Percentiles rank a stretch among this genome's conserved stretches.
Conservation (phyloP, 2,329 filamentous ascomycete species). For the Sporothrix pallida region DNA sequence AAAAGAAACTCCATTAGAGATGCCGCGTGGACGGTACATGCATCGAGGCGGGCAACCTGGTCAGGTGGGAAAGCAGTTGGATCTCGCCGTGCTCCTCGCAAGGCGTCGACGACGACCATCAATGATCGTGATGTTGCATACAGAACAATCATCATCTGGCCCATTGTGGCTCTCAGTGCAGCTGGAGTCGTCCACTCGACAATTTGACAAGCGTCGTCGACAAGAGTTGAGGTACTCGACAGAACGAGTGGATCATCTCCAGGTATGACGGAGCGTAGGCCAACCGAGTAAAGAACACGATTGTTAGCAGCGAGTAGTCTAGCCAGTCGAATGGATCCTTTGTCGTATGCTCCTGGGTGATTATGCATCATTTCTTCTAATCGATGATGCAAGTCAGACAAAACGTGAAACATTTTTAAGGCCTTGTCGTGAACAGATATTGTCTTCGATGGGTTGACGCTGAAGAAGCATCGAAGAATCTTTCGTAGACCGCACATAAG, state of each 20-base stretch:
- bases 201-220: slow-evolving; percentile 6
- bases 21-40: not conserved
- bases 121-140: slow-evolving; percentile 1
- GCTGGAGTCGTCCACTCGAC: not conserved
- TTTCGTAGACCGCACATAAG: not conserved
- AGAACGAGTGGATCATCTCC: not conserved
- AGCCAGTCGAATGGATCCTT: not conserved
- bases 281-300: not conserved
- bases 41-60: not conserved
- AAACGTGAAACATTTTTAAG: not conserved
- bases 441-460: not conserved
- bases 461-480: not conserved
- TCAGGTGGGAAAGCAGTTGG: not conserved
- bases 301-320: not conserved
- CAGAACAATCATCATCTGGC: not conserved
- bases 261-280: not conserved
- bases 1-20: not conserved
- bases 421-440: not conserved
- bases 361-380: not conserved
- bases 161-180: not conserved
- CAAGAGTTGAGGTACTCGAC: not conserved
- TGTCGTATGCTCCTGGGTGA: not conserved
- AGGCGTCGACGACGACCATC: not conserved
- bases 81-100: not conserved
- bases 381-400: not conserved